These are phyloP conservation scores for Spergularia marina DNA, from an alignment of 148 eudicot genomes.

Conservation along the genomic window DNA sequence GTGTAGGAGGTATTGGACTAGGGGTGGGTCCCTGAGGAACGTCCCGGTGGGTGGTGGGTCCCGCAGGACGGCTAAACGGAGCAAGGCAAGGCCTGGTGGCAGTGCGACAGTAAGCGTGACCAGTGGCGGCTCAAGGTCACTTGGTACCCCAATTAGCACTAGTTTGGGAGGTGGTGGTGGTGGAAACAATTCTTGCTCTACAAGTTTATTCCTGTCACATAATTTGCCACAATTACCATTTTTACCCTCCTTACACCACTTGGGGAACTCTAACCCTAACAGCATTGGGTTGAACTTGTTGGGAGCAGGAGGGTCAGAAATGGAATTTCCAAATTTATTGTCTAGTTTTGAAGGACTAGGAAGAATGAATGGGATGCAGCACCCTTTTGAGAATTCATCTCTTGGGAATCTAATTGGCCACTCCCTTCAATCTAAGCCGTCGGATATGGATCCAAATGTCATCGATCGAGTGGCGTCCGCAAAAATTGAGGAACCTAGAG, in stretches of 20 bases:
- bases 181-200: slow-evolving; percentile 11
- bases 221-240: slow-evolving; percentile 20
- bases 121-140: background rate
- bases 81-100: slow-evolving; percentile 10
- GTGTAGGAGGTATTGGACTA: slow-evolving; percentile 23
- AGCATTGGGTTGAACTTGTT: slow-evolving; percentile 21
- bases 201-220: slow-evolving; percentile 20
- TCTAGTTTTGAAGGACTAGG: slow-evolving; percentile 26
- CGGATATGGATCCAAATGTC: slow-evolving; percentile 10
- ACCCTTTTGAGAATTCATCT: slow-evolving; percentile 14
- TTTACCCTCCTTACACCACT: slow-evolving; percentile 21
- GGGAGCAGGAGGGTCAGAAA: slow-evolving; percentile 20
- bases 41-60: slow-evolving; percentile 27
- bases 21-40: slow-evolving; percentile 25
- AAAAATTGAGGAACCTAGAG: slow-evolving; percentile 16
- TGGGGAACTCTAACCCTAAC: slow-evolving; percentile 18
- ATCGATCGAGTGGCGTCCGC: slow-evolving; percentile 16
- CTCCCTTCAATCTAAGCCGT: slow-evolving; percentile 21
- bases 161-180: background rate
- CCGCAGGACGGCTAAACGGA: slow-evolving; percentile 21
- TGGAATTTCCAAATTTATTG: slow-evolving; percentile 26
- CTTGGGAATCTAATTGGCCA: slow-evolving; percentile 1
- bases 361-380: slow-evolving; percentile 22
- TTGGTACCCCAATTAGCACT: background rate
- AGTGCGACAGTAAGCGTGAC: background rate